phyloP scores from a whole-genome alignment of 768 basidiomycete species.

The Rubroboletus pulcherrimus region DNA sequence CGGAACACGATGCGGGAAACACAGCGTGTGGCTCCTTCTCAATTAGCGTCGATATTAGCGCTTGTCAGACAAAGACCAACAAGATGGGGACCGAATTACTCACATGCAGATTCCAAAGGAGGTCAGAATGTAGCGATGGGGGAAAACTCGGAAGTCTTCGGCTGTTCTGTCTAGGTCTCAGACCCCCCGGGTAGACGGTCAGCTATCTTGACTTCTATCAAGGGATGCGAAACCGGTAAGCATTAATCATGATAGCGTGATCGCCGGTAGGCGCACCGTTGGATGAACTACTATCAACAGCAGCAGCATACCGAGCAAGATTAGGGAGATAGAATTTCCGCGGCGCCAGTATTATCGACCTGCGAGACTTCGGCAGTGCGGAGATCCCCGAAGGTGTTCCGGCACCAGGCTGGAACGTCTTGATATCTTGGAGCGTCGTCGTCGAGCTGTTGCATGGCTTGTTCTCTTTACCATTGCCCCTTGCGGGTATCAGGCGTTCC shows the following conservation, averaged over 20 bases:
- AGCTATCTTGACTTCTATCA: constrained; percentile 7
- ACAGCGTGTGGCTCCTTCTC: neutral
- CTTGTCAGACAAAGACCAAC: constrained; percentile 5
- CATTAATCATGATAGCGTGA: neutral
- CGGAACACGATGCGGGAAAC: constrained; percentile 11
- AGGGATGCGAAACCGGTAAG: neutral
- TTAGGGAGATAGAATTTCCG: neutral
- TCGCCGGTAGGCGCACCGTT: neutral
- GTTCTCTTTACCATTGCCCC: constrained; percentile 18
- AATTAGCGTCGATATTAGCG: neutral
- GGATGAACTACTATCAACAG: neutral
- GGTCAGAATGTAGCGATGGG: neutral
- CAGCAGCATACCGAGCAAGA: neutral
- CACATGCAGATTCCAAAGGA: constrained; percentile 3
- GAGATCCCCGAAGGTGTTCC: constrained; percentile 4
- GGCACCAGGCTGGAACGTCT: constrained; percentile 1
- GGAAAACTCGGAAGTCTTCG: neutral
- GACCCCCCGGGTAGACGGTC: constrained; percentile 12
- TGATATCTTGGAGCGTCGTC: neutral
- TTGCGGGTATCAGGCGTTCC: constrained; percentile 1
- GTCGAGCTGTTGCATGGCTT: neutral
- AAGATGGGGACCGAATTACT: neutral
- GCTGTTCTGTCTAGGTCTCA: constrained; percentile 10
- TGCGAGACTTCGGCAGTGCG: constrained; percentile 3
- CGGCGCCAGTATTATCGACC: constrained; percentile 12